Conservation (phyloP, 768 basidiomycete species). For the Rhodosporidiobolus odoratus region DNA sequence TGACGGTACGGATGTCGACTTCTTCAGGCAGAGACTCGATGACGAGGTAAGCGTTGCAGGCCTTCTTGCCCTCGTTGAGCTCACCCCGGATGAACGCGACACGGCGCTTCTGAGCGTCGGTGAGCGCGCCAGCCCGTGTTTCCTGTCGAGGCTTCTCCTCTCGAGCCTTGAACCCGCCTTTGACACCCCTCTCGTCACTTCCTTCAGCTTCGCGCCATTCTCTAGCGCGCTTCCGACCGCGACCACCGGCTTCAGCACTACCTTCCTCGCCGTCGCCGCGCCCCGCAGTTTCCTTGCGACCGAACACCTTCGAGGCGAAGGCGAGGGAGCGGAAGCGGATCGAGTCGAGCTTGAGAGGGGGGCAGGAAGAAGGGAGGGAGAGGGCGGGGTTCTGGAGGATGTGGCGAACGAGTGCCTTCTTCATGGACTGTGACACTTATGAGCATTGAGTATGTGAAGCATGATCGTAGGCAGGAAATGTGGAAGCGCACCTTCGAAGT, state of each 20-base stretch:
- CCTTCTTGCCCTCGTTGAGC: slow-evolving; percentile 69
- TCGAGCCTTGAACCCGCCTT: slow-evolving; percentile 30
- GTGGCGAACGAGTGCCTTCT: slow-evolving; percentile 71
- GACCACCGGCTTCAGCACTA: slow-evolving; percentile 52
- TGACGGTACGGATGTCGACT: slow-evolving; percentile 39
- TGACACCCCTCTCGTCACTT: slow-evolving; percentile 32
- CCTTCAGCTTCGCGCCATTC: slow-evolving; percentile 50
- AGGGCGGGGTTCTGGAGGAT: slow-evolving; percentile 59
- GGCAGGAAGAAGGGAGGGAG: slow-evolving; percentile 47
- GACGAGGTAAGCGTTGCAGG: slow-evolving; percentile 83
- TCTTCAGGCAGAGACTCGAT: slow-evolving; percentile 49
- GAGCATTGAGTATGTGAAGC: background rate
- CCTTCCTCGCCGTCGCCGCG: slow-evolving; percentile 47
- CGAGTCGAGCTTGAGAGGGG: slow-evolving; percentile 73
- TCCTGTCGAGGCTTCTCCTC: slow-evolving; percentile 15
- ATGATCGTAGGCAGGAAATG: background rate
- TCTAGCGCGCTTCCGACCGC: slow-evolving; percentile 47
- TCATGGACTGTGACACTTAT: slow-evolving; percentile 60
- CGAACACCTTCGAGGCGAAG: slow-evolving; percentile 69
- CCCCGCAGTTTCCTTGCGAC: slow-evolving; percentile 44
- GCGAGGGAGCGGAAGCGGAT: slow-evolving; percentile 88
- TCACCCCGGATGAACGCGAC: slow-evolving; percentile 91
- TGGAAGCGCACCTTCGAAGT: slow-evolving; percentile 62
- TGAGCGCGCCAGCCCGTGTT: slow-evolving; percentile 56
- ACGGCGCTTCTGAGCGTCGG: slow-evolving; percentile 79